phyloP scores from a whole-genome alignment of 805 yeast genomes.

The Barnettozyma wickerhamii region DNA sequence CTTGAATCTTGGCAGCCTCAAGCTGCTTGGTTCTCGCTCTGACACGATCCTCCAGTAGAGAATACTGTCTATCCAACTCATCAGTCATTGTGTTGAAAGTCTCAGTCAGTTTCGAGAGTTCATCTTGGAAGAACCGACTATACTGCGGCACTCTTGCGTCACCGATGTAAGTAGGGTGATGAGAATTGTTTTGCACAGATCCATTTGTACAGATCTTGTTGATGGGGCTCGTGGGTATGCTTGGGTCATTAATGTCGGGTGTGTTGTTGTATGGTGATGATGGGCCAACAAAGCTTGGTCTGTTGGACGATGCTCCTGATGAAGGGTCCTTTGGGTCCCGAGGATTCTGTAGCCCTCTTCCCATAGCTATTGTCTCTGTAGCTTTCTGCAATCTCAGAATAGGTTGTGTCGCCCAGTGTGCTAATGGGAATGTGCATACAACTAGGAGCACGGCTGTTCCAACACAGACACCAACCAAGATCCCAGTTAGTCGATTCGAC shows the following conservation, averaged over 20 bases:
- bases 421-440: conserved; percentile 72
- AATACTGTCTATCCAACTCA: conserved; percentile 79
- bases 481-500: conserved; percentile 52
- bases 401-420: conserved; percentile 82
- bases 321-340: conserved; percentile 10
- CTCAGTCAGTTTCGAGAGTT: conserved; percentile 79
- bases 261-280: conserved; percentile 5
- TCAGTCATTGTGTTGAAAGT: conserved; percentile 91
- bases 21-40: conserved; percentile 80
- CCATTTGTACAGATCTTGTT: background rate
- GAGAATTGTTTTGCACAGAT: conserved; percentile 8
- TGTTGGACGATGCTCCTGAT: conserved; percentile 10
- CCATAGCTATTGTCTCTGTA: conserved; percentile 53
- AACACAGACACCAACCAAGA: conserved; percentile 73
- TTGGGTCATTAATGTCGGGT: background rate
- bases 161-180: conserved; percentile 29
- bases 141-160: conserved; percentile 41
- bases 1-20: conserved; percentile 82
- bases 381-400: conserved; percentile 76
- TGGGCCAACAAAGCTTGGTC: conserved; percentile 9
- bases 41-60: conserved; percentile 84
- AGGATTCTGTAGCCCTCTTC: conserved; percentile 33
- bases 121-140: conserved; percentile 65
- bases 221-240: background rate
- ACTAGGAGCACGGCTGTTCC: conserved; percentile 75